phyloP scores from a whole-genome alignment of 352 stramenopile genomes.

The Globisporangium megalacanthum region DNA sequence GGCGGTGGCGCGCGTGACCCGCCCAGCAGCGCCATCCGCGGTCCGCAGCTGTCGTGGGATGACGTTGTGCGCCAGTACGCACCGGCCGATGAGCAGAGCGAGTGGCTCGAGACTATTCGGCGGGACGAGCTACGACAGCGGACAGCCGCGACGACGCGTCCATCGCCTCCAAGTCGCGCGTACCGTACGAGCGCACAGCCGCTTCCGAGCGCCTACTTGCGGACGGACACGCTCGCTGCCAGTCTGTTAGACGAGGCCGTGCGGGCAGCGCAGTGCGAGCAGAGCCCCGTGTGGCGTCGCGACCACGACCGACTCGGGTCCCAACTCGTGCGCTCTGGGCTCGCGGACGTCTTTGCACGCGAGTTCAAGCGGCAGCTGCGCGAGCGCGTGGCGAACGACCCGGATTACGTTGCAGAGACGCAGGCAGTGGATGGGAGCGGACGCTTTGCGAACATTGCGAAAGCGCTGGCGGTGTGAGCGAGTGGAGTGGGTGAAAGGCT shows the following conservation, averaged over 20 bases:
- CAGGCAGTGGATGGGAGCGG: conserved; percentile 14
- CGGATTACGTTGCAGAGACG: conserved; percentile 28
- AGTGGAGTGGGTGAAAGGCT: neutral
- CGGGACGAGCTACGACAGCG: conserved; percentile 41
- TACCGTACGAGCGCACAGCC: conserved; percentile 42
- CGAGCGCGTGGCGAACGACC: conserved; percentile 41
- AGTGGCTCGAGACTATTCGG: conserved; percentile 66
- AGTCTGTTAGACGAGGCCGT: conserved; percentile 63
- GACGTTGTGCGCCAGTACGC: conserved; percentile 65
- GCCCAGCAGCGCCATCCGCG: conserved; percentile 18
- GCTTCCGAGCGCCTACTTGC: conserved; percentile 63
- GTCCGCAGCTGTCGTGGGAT: conserved; percentile 36
- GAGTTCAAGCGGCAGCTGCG: conserved; percentile 60
- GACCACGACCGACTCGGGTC: conserved; percentile 48
- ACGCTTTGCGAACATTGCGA: conserved; percentile 53
- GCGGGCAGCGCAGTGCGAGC: conserved; percentile 48
- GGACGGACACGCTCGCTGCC: conserved; percentile 51
- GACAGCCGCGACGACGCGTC: conserved; percentile 13
- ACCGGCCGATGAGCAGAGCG: conserved; percentile 39
- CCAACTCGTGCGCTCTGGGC: conserved; percentile 40
- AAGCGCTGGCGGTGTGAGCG: conserved; percentile 38
- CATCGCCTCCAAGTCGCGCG: conserved; percentile 48
- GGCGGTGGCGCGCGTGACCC: conserved; percentile 21
- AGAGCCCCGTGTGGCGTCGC: conserved; percentile 46
- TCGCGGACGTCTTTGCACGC: conserved; percentile 42